Evolutionary conservation across 257 asterid genomes (phyloP).

Genomic region (Catharanthus roseus): DNA sequence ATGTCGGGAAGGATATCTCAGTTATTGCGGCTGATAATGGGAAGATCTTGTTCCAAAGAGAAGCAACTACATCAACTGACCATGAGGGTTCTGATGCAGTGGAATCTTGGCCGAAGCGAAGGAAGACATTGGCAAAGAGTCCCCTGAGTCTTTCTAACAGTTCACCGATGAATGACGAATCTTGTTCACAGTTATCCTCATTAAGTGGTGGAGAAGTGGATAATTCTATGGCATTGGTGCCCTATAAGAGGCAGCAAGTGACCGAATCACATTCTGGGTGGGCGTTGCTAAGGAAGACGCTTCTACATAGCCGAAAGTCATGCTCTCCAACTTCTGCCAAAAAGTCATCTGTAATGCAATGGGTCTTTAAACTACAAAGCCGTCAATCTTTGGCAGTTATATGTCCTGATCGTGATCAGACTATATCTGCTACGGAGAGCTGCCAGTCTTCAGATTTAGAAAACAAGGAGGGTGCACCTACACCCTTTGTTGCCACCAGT

Average conservation of each 20-base stretch:
- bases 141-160: constrained; percentile 35
- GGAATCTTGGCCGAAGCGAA: constrained; percentile 35
- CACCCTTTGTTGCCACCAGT: constrained; percentile 23
- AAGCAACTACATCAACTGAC: constrained; percentile 26
- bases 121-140: constrained; percentile 37
- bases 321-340: constrained; percentile 35
- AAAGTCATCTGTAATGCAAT: constrained; percentile 42
- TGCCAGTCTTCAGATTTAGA: constrained; percentile 28
- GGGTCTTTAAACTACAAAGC: constrained; percentile 48
- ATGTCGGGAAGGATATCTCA: constrained; percentile 43
- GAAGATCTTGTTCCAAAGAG: constrained; percentile 56
- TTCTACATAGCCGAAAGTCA: constrained; percentile 29
- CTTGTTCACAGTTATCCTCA: constrained; percentile 19
- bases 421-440: constrained; percentile 28
- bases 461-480: constrained; percentile 38
- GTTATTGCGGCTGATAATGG: constrained; percentile 71
- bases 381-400: constrained; percentile 58
- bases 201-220: constrained; percentile 23
- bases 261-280: constrained; percentile 51
- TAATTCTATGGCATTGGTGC: constrained; percentile 53
- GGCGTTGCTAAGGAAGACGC: constrained; percentile 48
- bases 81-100: constrained; percentile 26
- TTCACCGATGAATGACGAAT: constrained; percentile 10
- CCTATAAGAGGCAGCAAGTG: constrained; percentile 32
- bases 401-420: constrained; percentile 65